These are phyloP conservation scores for Neobulgaria alba DNA, from an alignment of 2,329 filamentous ascomycete species.

Conservation along the genomic window DNA sequence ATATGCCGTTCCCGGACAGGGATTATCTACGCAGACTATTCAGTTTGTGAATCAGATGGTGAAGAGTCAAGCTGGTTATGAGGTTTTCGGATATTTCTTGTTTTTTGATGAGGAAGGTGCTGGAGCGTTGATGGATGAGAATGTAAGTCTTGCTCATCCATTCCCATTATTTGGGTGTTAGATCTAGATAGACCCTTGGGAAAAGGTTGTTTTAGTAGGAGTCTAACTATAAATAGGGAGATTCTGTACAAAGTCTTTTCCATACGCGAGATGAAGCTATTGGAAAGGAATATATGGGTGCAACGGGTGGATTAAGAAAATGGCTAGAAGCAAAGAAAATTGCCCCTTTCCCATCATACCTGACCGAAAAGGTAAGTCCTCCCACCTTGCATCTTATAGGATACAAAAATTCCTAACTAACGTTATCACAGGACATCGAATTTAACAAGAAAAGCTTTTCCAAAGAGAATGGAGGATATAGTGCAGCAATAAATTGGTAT, in stretches of 20 bases:
- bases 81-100: slow-evolving; percentile 11
- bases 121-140: slow-evolving; percentile 7
- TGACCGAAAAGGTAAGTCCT: slow-evolving; percentile 9
- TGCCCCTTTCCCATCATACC: slow-evolving; percentile 7
- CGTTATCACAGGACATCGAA: slow-evolving; percentile 5
- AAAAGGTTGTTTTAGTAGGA: too few species aligned
- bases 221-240: too few species aligned
- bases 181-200: too few species aligned
- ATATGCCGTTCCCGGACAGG: slow-evolving; percentile 6
- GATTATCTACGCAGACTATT: not conserved
- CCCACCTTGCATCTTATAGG: too few species aligned
- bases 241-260: slow-evolving; percentile 9
- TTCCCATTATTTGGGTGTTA: too few species aligned
- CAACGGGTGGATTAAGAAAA: slow-evolving; percentile 8
- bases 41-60: slow-evolving; percentile 6
- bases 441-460: slow-evolving; percentile 9
- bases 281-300: slow-evolving; percentile 10
- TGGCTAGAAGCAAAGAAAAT: slow-evolving; percentile 9
- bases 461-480: slow-evolving; percentile 4
- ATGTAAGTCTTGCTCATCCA: slow-evolving; percentile 11
- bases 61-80: slow-evolving; percentile 8
- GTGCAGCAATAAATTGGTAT: slow-evolving; percentile 7
- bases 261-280: slow-evolving; percentile 7
- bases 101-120: slow-evolving; percentile 15
- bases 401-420: slow-evolving; percentile 7